Conservation (phyloP, 805 yeast species). For the Sporopachydermia lactativora region DNA sequence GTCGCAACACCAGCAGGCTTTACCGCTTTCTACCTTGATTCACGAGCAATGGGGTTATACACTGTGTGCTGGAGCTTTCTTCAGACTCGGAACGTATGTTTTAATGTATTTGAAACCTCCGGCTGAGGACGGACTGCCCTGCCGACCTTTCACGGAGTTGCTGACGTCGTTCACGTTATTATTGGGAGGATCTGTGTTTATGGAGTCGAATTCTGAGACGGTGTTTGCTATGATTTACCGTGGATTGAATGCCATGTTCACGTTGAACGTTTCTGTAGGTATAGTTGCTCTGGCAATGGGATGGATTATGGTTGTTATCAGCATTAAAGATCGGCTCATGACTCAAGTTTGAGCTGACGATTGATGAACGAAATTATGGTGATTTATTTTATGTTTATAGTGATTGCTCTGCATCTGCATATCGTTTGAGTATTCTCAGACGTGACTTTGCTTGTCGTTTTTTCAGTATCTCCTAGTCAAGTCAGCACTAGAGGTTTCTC, state of each 20-base stretch:
- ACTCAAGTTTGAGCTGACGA: no score
- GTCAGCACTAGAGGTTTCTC: no score
- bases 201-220: constrained; percentile 83
- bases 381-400: no score
- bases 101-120: constrained; percentile 30
- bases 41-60: constrained; percentile 91
- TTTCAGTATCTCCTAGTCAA: no score
- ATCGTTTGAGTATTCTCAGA: no score
- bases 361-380: no score
- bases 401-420: no score
- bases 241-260: constrained; percentile 81
- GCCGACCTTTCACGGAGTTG: constrained; percentile 79
- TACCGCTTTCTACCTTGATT: constrained; percentile 58
- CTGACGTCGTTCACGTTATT: constrained; percentile 65
- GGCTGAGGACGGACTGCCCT: constrained; percentile 26
- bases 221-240: constrained; percentile 70
- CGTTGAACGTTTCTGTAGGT: constrained; percentile 78
- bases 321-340: constrained; percentile 39
- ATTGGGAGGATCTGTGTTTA: constrained; percentile 83
- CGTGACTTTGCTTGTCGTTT: no score
- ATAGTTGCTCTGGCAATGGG: constrained; percentile 67
- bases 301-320: constrained; percentile 66
- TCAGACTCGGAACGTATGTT: constrained; percentile 53
- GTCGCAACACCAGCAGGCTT: constrained; percentile 90
- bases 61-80: constrained; percentile 67